Conservation (phyloP, 768 basidiomycete species). For the Tricholoma sp. region DNA sequence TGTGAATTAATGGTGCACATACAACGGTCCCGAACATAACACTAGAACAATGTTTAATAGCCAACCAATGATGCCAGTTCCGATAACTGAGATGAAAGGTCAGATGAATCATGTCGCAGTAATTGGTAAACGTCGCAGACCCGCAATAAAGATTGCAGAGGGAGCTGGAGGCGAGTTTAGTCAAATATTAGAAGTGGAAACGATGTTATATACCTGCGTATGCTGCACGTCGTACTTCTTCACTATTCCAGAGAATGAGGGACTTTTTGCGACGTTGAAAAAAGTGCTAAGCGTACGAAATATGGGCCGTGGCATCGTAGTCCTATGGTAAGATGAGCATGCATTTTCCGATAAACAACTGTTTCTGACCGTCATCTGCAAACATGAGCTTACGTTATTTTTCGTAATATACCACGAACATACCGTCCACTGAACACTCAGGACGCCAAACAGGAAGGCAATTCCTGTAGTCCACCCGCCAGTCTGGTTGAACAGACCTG, state of each 20-base stretch:
- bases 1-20: conserved; percentile 18
- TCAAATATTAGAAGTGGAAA: background rate
- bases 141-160: conserved; percentile 25
- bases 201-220: conserved; percentile 51
- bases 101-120: background rate
- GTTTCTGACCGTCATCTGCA: conserved; percentile 50
- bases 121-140: conserved; percentile 1
- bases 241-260: conserved; percentile 47
- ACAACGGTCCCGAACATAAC: conserved; percentile 79
- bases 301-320: conserved; percentile 79
- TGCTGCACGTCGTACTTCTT: conserved; percentile 76
- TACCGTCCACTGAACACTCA: conserved; percentile 87
- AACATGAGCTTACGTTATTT: conserved; percentile 7
- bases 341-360: background rate
- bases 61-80: conserved; percentile 79
- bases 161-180: conserved; percentile 15
- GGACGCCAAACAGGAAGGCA: conserved; percentile 78
- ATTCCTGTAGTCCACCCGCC: conserved; percentile 77
- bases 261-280: background rate
- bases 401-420: conserved; percentile 18
- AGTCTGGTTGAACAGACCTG: conserved; percentile 71
- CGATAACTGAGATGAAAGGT: conserved; percentile 43
- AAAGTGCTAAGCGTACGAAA: conserved; percentile 49
- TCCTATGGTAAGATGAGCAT: conserved; percentile 37
- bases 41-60: conserved; percentile 81